Evolutionary conservation across 1,139 yeast species (phyloP).

Genomic region (Geotrichum restrictum): DNA sequence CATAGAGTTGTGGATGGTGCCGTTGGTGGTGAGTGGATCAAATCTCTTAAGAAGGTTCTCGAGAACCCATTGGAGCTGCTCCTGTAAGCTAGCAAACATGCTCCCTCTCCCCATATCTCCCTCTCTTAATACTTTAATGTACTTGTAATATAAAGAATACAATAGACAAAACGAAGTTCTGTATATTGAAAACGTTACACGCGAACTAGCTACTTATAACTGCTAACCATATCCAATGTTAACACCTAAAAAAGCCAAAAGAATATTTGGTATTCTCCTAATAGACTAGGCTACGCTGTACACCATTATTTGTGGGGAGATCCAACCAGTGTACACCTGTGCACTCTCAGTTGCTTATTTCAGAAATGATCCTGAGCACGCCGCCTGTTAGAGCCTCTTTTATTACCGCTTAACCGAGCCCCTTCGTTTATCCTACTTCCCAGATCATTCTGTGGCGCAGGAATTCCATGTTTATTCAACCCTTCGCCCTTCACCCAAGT

Average conservation of each 20-base stretch:
- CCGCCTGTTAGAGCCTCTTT: neutral
- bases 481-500: too few relatives aligned
- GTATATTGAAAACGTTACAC: neutral
- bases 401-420: neutral
- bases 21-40: conserved; percentile 94
- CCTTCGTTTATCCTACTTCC: neutral
- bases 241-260: too few relatives aligned
- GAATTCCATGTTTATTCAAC: too few relatives aligned
- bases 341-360: too few relatives aligned
- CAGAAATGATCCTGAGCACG: conserved; percentile 3
- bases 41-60: conserved; percentile 80
- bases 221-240: too few relatives aligned
- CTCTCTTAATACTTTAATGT: conserved; percentile 3
- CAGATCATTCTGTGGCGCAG: too few relatives aligned
- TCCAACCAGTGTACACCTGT: too few relatives aligned
- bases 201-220: too few relatives aligned
- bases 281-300: too few relatives aligned
- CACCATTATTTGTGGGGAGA: too few relatives aligned
- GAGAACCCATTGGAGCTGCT: conserved; percentile 96
- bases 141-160: conserved; percentile 4
- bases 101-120: neutral
- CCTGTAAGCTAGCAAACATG: conserved; percentile 45
- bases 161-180: neutral
- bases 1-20: conserved; percentile 98
- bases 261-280: too few relatives aligned